Evolutionary conservation across 2,329 filamentous ascomycete genomes (phyloP).

Genomic region (Hypoxylon sp.): DNA sequence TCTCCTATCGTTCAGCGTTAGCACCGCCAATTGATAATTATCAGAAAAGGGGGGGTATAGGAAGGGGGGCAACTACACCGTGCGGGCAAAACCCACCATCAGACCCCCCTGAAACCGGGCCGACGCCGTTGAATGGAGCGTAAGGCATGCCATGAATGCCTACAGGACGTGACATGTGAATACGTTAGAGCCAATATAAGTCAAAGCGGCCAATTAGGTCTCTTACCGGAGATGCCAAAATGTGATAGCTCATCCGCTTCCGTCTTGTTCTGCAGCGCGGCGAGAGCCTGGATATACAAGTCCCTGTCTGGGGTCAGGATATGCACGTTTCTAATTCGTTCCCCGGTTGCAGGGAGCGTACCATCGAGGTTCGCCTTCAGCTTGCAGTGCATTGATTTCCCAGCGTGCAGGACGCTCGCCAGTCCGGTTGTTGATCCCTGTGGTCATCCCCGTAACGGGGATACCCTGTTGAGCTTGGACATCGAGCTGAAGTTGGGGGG

Average conservation of each 20-base stretch:
- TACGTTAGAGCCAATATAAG: neutral
- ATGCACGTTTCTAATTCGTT: neutral
- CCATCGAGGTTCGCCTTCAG: constrained; percentile 49
- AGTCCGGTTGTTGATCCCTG: constrained; percentile 51
- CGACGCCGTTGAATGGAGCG: constrained; percentile 60
- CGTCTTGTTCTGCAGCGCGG: constrained; percentile 59
- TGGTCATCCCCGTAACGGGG: constrained; percentile 48
- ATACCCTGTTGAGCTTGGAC: constrained; percentile 34
- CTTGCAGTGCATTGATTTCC: constrained; percentile 64
- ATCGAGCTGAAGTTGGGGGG: constrained; percentile 12
- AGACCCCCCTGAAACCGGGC: constrained; percentile 51
- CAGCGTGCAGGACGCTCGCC: constrained; percentile 61
- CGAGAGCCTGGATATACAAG: constrained; percentile 64
- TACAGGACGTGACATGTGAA: constrained; percentile 25
- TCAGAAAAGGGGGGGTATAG: constrained; percentile 40
- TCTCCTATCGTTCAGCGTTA: constrained; percentile 55
- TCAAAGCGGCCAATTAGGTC: neutral
- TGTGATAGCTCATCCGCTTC: constrained; percentile 63
- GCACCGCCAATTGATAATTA: neutral
- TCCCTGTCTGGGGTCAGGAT: constrained; percentile 57
- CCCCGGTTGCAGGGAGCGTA: constrained; percentile 21
- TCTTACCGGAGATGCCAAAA: constrained; percentile 65
- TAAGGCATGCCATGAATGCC: constrained; percentile 57
- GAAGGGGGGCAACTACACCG: constrained; percentile 54
- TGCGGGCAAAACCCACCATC: constrained; percentile 53